Conservation (phyloP, 305 asterid genomes). For the Fraxinus sp. region DNA sequence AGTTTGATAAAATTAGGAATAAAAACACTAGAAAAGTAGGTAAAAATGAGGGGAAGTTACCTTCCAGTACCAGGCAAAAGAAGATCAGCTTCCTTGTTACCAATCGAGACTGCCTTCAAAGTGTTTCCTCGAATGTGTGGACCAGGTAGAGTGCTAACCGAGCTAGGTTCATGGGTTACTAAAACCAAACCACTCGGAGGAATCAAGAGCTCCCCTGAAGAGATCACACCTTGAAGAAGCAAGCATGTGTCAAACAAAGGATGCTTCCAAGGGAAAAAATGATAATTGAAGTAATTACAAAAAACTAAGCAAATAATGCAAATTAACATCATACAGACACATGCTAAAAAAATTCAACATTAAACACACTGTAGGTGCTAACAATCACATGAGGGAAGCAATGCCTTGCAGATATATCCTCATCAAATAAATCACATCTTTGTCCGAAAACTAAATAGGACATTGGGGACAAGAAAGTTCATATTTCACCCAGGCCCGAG, state of each 20-base stretch:
- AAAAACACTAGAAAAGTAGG: not conserved
- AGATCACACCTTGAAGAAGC: slow-evolving; percentile 45
- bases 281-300: not conserved
- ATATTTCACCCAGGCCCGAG: not conserved
- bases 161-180: slow-evolving; percentile 89
- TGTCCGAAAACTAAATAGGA: not conserved
- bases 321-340: slow-evolving; percentile 4
- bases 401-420: not conserved
- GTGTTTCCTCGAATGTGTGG: slow-evolving; percentile 83
- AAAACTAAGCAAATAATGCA: slow-evolving; percentile 1
- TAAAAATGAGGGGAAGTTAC: slow-evolving; percentile 36
- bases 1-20: not conserved
- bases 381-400: not conserved
- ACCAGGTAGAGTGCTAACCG: slow-evolving; percentile 73
- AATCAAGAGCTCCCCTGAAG: slow-evolving; percentile 69
- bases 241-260: not conserved
- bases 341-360: not conserved
- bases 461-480: not conserved
- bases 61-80: slow-evolving; percentile 95
- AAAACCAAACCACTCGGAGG: slow-evolving; percentile 84
- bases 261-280: not conserved
- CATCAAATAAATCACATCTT: not conserved
- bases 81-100: slow-evolving; percentile 81
- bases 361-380: not conserved
- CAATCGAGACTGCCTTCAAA: slow-evolving; percentile 78